Percentiles rank a stretch among this genome's conserved stretches.
Conservation (phyloP, 1,284 basidiomycete genomes). For the Rhodotorula sp. region DNA sequence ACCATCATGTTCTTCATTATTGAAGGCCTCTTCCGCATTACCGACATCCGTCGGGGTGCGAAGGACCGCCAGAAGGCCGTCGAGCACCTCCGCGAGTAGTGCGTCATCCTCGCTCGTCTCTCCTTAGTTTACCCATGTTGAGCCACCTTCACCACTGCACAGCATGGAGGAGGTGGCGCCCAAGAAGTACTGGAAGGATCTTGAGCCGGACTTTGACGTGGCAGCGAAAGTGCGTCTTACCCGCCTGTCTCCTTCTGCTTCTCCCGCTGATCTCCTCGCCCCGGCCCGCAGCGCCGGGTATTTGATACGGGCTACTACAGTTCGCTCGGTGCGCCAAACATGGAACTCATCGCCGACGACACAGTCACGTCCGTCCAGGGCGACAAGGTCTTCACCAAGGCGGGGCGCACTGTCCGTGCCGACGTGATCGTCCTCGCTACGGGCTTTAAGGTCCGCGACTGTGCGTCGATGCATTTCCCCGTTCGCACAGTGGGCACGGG, state of each 20-base stretch:
- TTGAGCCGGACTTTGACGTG: constrained; percentile 40
- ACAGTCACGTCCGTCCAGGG: constrained; percentile 22
- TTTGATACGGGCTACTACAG: constrained; percentile 38
- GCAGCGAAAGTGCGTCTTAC: constrained; percentile 27
- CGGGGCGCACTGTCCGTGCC: constrained; percentile 28
- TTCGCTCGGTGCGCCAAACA: constrained; percentile 24
- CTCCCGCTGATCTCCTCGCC: background rate
- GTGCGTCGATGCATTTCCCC: background rate
- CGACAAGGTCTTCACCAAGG: constrained; percentile 25
- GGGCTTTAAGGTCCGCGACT: constrained; percentile 39
- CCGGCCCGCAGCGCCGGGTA: constrained; percentile 26
- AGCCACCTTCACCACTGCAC: background rate
- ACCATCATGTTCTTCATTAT: constrained; percentile 27
- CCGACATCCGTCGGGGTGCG: constrained; percentile 26
- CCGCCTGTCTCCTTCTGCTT: background rate
- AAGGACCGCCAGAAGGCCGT: constrained; percentile 12
- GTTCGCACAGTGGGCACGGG: no score
- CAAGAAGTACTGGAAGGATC: constrained; percentile 35
- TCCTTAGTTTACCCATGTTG: background rate
- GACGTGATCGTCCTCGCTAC: constrained; percentile 39
- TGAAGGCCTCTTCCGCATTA: constrained; percentile 27
- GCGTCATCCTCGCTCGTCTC: background rate
- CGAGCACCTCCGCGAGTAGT: constrained; percentile 29
- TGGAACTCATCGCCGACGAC: constrained; percentile 37
- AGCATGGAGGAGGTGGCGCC: constrained; percentile 32